phyloP scores from a whole-genome alignment of 2,329 filamentous ascomycete species.

The Stylonectria norvegica region DNA sequence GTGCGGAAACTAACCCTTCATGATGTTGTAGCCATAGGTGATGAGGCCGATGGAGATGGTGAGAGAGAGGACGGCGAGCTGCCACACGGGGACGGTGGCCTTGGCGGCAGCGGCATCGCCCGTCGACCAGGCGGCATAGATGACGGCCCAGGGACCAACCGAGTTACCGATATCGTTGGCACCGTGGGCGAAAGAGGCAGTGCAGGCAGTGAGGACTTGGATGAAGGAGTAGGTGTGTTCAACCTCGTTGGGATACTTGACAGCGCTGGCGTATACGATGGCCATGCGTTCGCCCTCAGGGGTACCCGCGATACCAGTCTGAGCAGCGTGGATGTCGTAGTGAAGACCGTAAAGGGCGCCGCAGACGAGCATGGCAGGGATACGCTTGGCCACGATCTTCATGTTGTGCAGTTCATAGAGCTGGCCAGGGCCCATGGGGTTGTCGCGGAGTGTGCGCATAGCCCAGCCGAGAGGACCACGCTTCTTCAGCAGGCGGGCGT shows the following conservation, averaged over 20 bases:
- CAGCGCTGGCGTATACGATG: constrained; percentile 52
- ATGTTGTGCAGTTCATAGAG: constrained; percentile 75
- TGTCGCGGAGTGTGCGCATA: constrained; percentile 71
- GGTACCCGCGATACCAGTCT: constrained; percentile 66
- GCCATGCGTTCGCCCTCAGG: constrained; percentile 70
- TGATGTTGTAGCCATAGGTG: constrained; percentile 81
- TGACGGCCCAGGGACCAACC: constrained; percentile 66
- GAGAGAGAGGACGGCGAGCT: constrained; percentile 64
- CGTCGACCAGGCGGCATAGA: constrained; percentile 65
- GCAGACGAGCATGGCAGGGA: constrained; percentile 64
- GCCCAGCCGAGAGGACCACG: constrained; percentile 76
- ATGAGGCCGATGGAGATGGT: constrained; percentile 65
- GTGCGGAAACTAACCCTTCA: constrained; percentile 60
- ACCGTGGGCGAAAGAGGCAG: constrained; percentile 71
- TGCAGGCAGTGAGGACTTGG: constrained; percentile 65
- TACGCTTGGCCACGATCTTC: constrained; percentile 56
- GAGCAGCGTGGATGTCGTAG: constrained; percentile 79
- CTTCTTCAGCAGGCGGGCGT: constrained; percentile 60
- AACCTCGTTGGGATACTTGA: constrained; percentile 68
- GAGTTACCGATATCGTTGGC: constrained; percentile 75
- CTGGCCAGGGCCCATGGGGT: constrained; percentile 68
- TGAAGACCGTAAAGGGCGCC: constrained; percentile 69
- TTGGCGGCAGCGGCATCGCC: constrained; percentile 60
- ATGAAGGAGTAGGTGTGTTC: constrained; percentile 68
- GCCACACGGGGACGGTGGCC: constrained; percentile 68